A percentile compares a stretch with the other conserved stretches of the same genome.
phyloP scores from a whole-genome alignment of 2,329 filamentous ascomycete genomes.

The Monosporascus sp. region DNA sequence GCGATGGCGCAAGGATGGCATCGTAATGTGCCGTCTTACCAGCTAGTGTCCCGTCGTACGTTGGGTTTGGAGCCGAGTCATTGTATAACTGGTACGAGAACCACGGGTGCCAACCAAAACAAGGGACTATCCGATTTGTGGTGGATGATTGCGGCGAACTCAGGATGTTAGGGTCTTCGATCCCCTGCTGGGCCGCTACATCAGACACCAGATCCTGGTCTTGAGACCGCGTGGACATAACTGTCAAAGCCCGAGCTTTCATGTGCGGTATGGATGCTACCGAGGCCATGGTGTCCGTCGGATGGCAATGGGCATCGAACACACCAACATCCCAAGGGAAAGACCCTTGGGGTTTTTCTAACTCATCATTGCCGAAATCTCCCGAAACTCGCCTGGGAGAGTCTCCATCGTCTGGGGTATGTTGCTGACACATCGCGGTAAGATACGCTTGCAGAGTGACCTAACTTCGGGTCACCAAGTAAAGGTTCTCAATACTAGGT shows the following conservation, averaged over 20 bases:
- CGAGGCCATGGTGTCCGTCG: constrained; percentile 68
- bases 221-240: constrained; percentile 72
- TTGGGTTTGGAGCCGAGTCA: constrained; percentile 38
- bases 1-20: constrained; percentile 54
- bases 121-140: constrained; percentile 51
- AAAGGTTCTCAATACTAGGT: too few relatives aligned
- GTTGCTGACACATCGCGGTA: constrained; percentile 4
- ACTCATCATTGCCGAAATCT: not conserved
- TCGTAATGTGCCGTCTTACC: constrained; percentile 57
- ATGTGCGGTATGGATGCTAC: constrained; percentile 56
- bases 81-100: constrained; percentile 74
- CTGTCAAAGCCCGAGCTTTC: constrained; percentile 60
- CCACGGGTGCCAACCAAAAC: constrained; percentile 89
- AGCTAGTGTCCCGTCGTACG: constrained; percentile 29
- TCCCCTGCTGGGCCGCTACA: constrained; percentile 50
- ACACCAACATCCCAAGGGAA: constrained; percentile 69
- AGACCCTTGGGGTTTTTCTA: constrained; percentile 17
- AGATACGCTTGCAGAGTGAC: too few relatives aligned
- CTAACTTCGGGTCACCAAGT: too few relatives aligned
- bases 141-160: constrained; percentile 6
- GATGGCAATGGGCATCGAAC: constrained; percentile 79
- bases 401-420: not conserved
- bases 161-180: constrained; percentile 28
- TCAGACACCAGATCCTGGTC: constrained; percentile 69
- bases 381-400: not conserved